A percentile compares a stretch with the other conserved stretches of the same genome.
Conservation (phyloP, 2,329 filamentous ascomycete species). For the Xylariaceae sp. region DNA sequence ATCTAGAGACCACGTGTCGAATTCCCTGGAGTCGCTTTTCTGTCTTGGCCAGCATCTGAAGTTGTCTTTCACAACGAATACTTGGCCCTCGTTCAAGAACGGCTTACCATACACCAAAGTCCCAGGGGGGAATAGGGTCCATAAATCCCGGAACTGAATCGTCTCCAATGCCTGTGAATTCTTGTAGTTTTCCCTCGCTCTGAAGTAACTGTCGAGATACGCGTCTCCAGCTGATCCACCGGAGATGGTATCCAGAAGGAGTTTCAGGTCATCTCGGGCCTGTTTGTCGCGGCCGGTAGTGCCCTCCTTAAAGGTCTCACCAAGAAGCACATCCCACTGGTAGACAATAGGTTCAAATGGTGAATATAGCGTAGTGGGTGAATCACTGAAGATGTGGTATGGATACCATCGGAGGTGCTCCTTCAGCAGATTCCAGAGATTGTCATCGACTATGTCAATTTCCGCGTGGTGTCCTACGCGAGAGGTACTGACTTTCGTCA, state of each 20-base stretch:
- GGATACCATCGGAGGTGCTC: slow-evolving; percentile 1
- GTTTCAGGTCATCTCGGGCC: background rate
- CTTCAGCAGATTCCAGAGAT: slow-evolving; percentile 3
- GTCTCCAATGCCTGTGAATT: background rate
- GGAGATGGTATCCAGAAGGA: background rate
- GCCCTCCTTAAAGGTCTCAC: background rate
- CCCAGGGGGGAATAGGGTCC: slow-evolving; percentile 4
- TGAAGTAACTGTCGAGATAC: slow-evolving; percentile 1
- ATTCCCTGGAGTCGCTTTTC: too few relatives aligned
- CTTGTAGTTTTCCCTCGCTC: background rate
- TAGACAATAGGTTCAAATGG: slow-evolving; percentile 1
- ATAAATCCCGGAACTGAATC: slow-evolving; percentile 1
- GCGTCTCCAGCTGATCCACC: background rate
- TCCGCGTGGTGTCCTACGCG: too few relatives aligned
- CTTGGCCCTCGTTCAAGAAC: background rate
- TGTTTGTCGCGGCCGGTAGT: background rate
- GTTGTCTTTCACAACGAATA: slow-evolving; percentile 5
- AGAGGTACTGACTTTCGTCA: too few relatives aligned
- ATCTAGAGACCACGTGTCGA: too few relatives aligned
- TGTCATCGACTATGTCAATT: background rate
- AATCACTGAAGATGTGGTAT: background rate
- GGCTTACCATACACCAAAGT: slow-evolving; percentile 4
- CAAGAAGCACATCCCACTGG: background rate
- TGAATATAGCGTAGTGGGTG: background rate
- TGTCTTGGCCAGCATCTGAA: background rate